Conservation (phyloP, 169 alveolate species). For the Plasmodium relictum region DNA sequence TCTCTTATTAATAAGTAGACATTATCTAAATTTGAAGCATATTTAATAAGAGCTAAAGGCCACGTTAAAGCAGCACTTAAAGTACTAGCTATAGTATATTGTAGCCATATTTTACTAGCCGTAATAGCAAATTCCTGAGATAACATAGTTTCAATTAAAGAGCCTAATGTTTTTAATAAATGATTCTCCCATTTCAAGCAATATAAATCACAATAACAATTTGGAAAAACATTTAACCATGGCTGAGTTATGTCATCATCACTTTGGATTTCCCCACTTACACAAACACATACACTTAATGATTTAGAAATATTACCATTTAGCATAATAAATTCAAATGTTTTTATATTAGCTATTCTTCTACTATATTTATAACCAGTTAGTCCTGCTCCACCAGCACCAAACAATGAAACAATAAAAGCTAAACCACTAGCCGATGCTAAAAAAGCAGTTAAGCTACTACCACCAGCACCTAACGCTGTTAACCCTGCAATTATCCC, state of each 20-base stretch:
- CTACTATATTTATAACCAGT: constrained; percentile 87
- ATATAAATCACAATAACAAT: constrained; percentile 83
- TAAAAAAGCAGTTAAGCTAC: constrained; percentile 85
- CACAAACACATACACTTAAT: constrained; percentile 86
- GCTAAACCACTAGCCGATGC: constrained; percentile 89
- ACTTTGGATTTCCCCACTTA: constrained; percentile 83
- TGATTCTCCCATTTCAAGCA: constrained; percentile 85
- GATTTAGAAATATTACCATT: constrained; percentile 84
- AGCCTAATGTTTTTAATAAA: constrained; percentile 80
- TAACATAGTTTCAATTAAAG: constrained; percentile 78
- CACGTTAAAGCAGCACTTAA: constrained; percentile 85
- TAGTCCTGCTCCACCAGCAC: constrained; percentile 90
- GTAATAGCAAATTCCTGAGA: constrained; percentile 86
- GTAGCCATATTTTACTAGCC: constrained; percentile 86
- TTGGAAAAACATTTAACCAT: constrained; percentile 86
- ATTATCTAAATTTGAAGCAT: constrained; percentile 91
- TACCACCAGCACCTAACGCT: constrained; percentile 85
- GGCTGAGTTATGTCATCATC: constrained; percentile 83
- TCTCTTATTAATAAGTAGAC: constrained; percentile 91
- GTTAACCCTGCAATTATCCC: constrained; percentile 90
- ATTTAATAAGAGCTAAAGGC: constrained; percentile 92
- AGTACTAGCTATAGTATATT: constrained; percentile 83
- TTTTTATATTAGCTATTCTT: constrained; percentile 82
- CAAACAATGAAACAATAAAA: constrained; percentile 86
- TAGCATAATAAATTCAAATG: constrained; percentile 85